phyloP scores from a whole-genome alignment of 805 yeast species.

The Saccharomycopsis selenospora region DNA sequence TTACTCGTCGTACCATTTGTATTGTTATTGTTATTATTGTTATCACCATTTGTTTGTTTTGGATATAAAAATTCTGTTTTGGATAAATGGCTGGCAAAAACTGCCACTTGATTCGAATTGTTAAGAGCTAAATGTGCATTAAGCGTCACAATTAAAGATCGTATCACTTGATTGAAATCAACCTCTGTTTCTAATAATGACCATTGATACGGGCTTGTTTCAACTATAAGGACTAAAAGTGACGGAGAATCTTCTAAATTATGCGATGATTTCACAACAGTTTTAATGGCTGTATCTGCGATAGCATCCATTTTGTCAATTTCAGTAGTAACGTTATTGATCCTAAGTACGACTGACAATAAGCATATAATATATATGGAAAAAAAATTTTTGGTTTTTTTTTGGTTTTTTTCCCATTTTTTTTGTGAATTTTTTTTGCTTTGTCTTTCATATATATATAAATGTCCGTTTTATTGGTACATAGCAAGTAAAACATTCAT shows the following conservation, averaged over 20 bases:
- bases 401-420: too few species aligned
- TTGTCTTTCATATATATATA: too few species aligned
- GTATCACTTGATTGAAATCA: constrained; percentile 51
- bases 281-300: constrained; percentile 47
- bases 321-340: too few species aligned
- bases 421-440: too few species aligned
- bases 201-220: constrained; percentile 56
- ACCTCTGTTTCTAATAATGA: constrained; percentile 29
- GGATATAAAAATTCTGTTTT: constrained; percentile 75
- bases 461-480: too few species aligned
- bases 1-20: not conserved
- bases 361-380: too few species aligned
- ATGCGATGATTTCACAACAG: constrained; percentile 23
- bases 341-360: too few species aligned
- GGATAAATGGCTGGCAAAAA: constrained; percentile 65
- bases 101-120: constrained; percentile 76
- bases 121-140: constrained; percentile 86
- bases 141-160: constrained; percentile 63
- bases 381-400: too few species aligned
- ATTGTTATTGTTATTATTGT: not conserved
- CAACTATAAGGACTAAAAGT: constrained; percentile 68
- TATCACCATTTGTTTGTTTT: not conserved
- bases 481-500: too few species aligned
- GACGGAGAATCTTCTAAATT: constrained; percentile 67
- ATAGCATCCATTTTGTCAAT: constrained; percentile 60